Evolutionary conservation across 805 yeast species (phyloP), one percentile per base, ranked within the genome.

Genomic region (Clavispora phyllophila): DNA sequence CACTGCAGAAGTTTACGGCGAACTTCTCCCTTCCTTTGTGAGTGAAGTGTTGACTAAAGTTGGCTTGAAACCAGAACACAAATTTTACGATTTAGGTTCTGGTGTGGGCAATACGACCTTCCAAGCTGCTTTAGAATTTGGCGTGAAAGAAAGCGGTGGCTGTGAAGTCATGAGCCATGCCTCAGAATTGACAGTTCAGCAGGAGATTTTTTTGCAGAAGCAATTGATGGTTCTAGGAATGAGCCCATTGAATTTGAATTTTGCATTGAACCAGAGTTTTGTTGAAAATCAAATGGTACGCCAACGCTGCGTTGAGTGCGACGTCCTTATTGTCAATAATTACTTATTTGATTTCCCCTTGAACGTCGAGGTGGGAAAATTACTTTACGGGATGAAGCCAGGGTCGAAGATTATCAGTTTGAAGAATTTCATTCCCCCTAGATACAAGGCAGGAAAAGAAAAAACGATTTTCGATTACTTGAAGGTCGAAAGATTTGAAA

Each of bases 61-160:
- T 39, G 73, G 72, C 1, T 63, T 89, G 39, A 61, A 66, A 28
- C 70, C 78, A 1, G 63, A 61, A 1, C 75, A 78, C 35, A 75
- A 70, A n/a, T 89, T 88, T 55, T 79, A 90, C 48, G 97, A 90
- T 62, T 68, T 90, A 19, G 97, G 97, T 0, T 87, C 96, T 0
- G 97, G 97, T 13, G 96, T 90, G 13, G 97, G 96, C 0, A 90
- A 90, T 57, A 87, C 96, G 44, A 83, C 85, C 0, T 73, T 89
- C 33, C 96, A 89, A 60, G 95, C 96, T 0, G 88, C 96, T 0
- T 61, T 90, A 27, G 96, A 89, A 54, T 80, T 78, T 58, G 96
- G 96, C 2, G 84, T 89, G 46, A 72, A 72, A 41, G 51, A 57
- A 13, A 82, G 95, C 60, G 87, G 86, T 55, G 97, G 97, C 0